A percentile compares a stretch with the other conserved stretches of the same genome.
These are phyloP conservation scores for Pharus latifolius DNA, from an alignment of 176 grass and related monocot genomes.

Conservation along the genomic window DNA sequence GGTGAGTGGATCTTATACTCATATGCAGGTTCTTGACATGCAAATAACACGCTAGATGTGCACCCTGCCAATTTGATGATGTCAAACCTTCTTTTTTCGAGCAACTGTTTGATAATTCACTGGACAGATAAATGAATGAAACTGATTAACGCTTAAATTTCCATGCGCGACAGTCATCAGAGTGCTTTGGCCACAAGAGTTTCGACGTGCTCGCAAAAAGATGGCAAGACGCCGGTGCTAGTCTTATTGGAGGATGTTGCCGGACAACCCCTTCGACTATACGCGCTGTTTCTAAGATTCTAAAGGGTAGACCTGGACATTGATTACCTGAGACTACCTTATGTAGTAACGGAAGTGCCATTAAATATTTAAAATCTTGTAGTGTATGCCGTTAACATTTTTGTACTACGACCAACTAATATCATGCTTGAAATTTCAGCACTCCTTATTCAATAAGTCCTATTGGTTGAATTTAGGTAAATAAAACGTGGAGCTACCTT, in stretches of 20 bases:
- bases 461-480: no score
- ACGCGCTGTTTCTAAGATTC: constrained; percentile 38
- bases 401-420: no score
- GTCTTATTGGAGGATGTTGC: constrained; percentile 66
- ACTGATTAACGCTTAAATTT: no score
- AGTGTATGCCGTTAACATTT: no score
- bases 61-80: no score
- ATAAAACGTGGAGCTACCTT: no score
- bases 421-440: no score
- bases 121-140: no score
- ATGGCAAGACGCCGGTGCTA: constrained; percentile 60
- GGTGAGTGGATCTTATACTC: constrained; percentile 32
- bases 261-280: constrained; percentile 70
- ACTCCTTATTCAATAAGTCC: no score
- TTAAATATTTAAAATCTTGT: neutral
- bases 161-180: constrained; percentile 22
- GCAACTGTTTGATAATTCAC: no score
- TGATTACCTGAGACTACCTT: neutral
- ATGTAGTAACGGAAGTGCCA: neutral
- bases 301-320: constrained; percentile 20
- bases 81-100: no score
- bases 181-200: constrained; percentile 46
- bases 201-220: constrained; percentile 47
- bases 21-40: neutral
- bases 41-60: neutral